Conservation (phyloP, 345 rosid species). For the Cardamine resedifolia region DNA sequence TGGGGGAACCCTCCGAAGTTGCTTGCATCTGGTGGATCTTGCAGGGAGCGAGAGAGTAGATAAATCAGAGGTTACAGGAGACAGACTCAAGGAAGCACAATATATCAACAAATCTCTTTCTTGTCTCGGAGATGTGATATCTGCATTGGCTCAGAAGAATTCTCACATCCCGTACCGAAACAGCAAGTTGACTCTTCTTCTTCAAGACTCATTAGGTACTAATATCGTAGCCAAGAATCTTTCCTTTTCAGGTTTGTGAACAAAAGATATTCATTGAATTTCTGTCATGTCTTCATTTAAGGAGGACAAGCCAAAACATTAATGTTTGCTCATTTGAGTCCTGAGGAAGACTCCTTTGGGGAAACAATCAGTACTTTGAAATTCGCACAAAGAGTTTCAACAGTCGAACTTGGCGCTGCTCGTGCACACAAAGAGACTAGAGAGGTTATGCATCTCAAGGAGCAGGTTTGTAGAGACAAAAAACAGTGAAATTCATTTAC, state of each 20-base stretch:
- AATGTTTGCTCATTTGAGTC: slow-evolving; percentile 94
- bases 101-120: slow-evolving; percentile 90
- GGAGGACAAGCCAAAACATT: slow-evolving; percentile 89
- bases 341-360: slow-evolving; percentile 74
- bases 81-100: slow-evolving; percentile 88
- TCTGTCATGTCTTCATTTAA: slow-evolving; percentile 29
- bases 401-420: slow-evolving; percentile 84
- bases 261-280: neutral
- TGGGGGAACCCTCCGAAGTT: slow-evolving; percentile 68
- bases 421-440: slow-evolving; percentile 72
- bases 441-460: slow-evolving; percentile 80
- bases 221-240: neutral
- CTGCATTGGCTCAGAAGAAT: slow-evolving; percentile 85
- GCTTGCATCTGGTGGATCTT: slow-evolving; percentile 95
- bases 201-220: slow-evolving; percentile 90
- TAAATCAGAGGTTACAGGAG: slow-evolving; percentile 93
- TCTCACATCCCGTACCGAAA: slow-evolving; percentile 91
- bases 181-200: slow-evolving; percentile 94
- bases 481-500: neutral
- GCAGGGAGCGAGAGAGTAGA: slow-evolving; percentile 98
- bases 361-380: slow-evolving; percentile 88
- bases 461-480: slow-evolving; percentile 49
- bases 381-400: slow-evolving; percentile 87
- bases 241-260: neutral
- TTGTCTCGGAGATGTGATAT: slow-evolving; percentile 90